phyloP scores from a whole-genome alignment of 768 basidiomycete species.

The Lactarius psammicola region DNA sequence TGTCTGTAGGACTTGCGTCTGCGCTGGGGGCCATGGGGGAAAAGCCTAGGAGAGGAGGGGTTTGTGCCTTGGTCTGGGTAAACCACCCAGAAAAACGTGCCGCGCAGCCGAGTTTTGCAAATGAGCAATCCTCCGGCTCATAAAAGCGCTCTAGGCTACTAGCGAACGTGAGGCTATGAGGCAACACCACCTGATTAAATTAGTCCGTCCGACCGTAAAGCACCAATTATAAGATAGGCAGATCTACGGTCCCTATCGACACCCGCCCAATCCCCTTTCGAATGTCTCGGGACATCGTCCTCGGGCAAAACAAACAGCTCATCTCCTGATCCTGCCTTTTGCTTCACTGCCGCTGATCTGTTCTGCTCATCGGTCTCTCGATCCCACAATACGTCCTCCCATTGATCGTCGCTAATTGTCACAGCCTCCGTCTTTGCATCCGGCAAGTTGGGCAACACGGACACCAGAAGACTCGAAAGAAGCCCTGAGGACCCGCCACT shows the following conservation, averaged over 20 bases:
- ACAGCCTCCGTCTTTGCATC: slow-evolving; percentile 77
- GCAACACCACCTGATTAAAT: slow-evolving; percentile 38
- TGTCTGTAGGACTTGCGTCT: background rate
- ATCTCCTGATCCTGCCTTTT: slow-evolving; percentile 37
- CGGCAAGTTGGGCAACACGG: slow-evolving; percentile 67
- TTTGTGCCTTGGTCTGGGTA: background rate
- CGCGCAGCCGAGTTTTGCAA: background rate
- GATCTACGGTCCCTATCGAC: slow-evolving; percentile 77
- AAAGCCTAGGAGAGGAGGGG: slow-evolving; percentile 1
- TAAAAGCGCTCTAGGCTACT: background rate
- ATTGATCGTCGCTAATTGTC: slow-evolving; percentile 72
- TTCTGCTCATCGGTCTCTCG: slow-evolving; percentile 56
- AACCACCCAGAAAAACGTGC: background rate
- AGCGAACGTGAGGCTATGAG: background rate
- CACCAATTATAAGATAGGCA: slow-evolving; percentile 77
- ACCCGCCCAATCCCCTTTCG: slow-evolving; percentile 70
- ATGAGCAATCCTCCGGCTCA: background rate
- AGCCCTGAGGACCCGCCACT: slow-evolving; percentile 71
- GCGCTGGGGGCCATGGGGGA: slow-evolving; percentile 7
- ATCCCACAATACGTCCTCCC: slow-evolving; percentile 80
- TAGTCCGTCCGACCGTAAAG: slow-evolving; percentile 68
- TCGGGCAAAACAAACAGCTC: slow-evolving; percentile 64
- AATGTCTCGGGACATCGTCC: slow-evolving; percentile 49
- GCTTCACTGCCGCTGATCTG: slow-evolving; percentile 23
- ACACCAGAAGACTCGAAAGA: slow-evolving; percentile 69